Evolutionary conservation across 2,329 filamentous ascomycete species (phyloP).

Genomic region (Penicillium sclerotiorum): DNA sequence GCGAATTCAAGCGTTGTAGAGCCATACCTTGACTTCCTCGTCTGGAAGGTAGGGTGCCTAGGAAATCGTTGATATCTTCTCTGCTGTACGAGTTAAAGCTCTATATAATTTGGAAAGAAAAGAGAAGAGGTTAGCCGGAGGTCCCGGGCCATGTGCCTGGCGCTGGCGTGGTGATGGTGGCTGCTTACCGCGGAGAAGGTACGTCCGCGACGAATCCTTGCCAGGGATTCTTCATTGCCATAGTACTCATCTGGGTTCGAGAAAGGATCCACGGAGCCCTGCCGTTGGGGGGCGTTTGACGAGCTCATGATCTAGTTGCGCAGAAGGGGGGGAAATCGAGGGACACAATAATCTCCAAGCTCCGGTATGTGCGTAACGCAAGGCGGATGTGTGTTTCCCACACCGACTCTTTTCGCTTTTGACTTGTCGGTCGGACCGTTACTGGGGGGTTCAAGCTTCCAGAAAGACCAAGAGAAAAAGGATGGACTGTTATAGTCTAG

Average conservation of each 20-base stretch:
- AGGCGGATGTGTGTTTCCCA: slow-evolving; percentile 15
- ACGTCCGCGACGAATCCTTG: slow-evolving; percentile 50
- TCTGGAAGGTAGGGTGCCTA: slow-evolving; percentile 38
- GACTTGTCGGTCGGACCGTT: not conserved
- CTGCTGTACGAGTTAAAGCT: slow-evolving; percentile 41
- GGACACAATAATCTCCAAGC: slow-evolving; percentile 10
- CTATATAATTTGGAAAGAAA: slow-evolving; percentile 20
- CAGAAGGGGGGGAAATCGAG: slow-evolving; percentile 9
- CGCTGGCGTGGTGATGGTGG: not conserved
- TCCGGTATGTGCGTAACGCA: slow-evolving; percentile 24
- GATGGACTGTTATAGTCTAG: not conserved
- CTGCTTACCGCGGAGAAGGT: slow-evolving; percentile 59
- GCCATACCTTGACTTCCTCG: slow-evolving; percentile 50
- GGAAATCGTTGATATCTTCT: slow-evolving; percentile 37
- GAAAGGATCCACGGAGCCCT: slow-evolving; percentile 57
- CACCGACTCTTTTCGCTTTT: slow-evolving; percentile 22
- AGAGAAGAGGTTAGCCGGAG: slow-evolving; percentile 15
- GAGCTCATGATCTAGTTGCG: slow-evolving; percentile 40
- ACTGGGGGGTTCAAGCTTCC: not conserved
- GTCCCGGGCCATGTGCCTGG: not conserved
- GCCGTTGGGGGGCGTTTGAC: slow-evolving; percentile 40
- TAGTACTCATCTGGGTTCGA: slow-evolving; percentile 63
- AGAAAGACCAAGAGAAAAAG: not conserved
- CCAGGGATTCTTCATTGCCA: slow-evolving; percentile 53
- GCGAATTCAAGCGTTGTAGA: not conserved